A percentile compares a stretch with the other conserved stretches of the same genome.
phyloP scores from a whole-genome alignment of 2,329 filamentous ascomycete species.

The Verticillium longisporum region DNA sequence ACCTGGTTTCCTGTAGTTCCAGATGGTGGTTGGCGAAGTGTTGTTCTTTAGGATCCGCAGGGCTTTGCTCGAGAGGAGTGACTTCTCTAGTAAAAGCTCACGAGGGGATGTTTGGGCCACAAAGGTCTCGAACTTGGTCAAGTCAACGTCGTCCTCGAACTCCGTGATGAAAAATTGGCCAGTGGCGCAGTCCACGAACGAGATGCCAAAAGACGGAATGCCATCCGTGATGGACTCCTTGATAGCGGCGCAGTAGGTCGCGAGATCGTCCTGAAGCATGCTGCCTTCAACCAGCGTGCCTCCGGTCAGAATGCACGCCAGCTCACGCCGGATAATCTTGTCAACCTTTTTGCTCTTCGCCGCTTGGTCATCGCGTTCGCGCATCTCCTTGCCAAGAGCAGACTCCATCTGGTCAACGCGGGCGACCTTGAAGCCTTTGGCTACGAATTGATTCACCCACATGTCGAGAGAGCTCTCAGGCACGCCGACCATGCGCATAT shows the following conservation, averaged over 20 bases:
- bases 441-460: constrained; percentile 98
- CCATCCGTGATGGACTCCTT: constrained; percentile 73
- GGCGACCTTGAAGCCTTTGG: constrained; percentile 96
- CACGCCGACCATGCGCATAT: constrained; percentile 99
- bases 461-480: constrained; percentile 92
- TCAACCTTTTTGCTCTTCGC: constrained; percentile 66
- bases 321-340: constrained; percentile 86
- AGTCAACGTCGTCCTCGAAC: constrained; percentile 83
- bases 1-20: constrained; percentile 83
- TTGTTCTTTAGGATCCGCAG: constrained; percentile 94
- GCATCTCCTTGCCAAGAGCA: constrained; percentile 94
- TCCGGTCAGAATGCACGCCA: constrained; percentile 83
- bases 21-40: constrained; percentile 84
- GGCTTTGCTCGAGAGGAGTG: constrained; percentile 77
- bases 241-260: constrained; percentile 91
- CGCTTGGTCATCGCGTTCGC: constrained; percentile 67
- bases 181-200: constrained; percentile 92
- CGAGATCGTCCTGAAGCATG: constrained; percentile 98
- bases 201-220: constrained; percentile 78
- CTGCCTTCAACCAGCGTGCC: constrained; percentile 91
- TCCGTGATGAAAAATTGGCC: constrained; percentile 92
- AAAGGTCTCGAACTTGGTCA: constrained; percentile 96
- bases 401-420: constrained; percentile 96
- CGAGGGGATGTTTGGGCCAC: constrained; percentile 86
- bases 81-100: constrained; percentile 86